Conservation (phyloP, 768 basidiomycete genomes). For the Flagelloscypha sp. region DNA sequence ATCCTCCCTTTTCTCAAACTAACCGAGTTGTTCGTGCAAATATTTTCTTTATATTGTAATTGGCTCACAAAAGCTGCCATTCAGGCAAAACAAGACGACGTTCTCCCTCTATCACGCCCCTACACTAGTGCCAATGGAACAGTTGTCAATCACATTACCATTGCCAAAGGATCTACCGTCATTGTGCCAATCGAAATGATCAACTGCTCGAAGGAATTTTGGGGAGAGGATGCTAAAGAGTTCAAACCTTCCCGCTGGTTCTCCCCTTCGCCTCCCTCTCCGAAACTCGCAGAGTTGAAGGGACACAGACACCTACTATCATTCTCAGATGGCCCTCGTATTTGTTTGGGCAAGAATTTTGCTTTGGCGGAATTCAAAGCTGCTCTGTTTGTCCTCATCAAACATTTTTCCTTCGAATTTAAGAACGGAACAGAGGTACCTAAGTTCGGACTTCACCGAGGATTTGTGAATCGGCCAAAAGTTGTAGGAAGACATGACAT, state of each 20-base stretch:
- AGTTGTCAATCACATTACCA: conserved; percentile 28
- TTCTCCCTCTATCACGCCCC: conserved; percentile 49
- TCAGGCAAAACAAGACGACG: conserved; percentile 43
- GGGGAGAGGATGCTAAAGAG: conserved; percentile 52
- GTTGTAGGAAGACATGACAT: conserved; percentile 22
- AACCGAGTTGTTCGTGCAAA: conserved; percentile 26
- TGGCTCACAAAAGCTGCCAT: background rate
- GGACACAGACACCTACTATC: conserved; percentile 44
- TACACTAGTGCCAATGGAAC: conserved; percentile 35
- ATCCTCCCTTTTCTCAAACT: conserved; percentile 26
- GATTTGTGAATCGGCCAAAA: conserved; percentile 28
- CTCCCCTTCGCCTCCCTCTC: conserved; percentile 18
- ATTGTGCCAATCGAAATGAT: conserved; percentile 34
- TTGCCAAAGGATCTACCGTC: conserved; percentile 41
- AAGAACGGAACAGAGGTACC: conserved; percentile 26
- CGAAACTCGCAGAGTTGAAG: conserved; percentile 34
- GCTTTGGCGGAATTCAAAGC: conserved; percentile 32
- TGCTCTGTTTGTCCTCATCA: conserved; percentile 25
- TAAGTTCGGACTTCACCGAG: conserved; percentile 20
- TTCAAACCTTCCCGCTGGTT: conserved; percentile 66
- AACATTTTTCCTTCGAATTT: conserved; percentile 32
- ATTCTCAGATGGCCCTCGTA: conserved; percentile 44
- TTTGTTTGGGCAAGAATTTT: conserved; percentile 41
- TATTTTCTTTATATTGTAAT: background rate
- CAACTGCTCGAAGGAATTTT: conserved; percentile 45